Base-by-base conservation (phyloP, 139 green algal species). In the Tetradesmus obliquus region DNA sequence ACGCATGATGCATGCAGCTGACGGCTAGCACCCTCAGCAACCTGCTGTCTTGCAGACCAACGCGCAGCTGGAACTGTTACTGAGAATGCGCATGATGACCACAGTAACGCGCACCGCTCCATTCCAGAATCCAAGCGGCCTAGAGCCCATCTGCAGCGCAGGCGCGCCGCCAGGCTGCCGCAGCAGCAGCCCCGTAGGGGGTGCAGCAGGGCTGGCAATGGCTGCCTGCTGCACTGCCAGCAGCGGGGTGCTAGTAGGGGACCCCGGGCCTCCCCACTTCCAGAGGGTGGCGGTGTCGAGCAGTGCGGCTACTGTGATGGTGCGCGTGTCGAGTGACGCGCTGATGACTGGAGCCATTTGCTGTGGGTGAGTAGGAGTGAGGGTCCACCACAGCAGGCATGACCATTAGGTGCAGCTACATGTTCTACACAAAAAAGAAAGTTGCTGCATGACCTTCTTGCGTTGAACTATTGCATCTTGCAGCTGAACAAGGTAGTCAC, bases 271-370 rank as follows among this genome's bases (percentile, higher is more conserved):
- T 19, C 55, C 88, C 20, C 57, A 91, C 32, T 86, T 54, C 88
- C 88, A 91, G 15, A 91, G 58, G 5, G 51, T 76, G 5, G 55
- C 88, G 20, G 88, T 91, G 79, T 91, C 79, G 66, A 86, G 22
- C 9, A 91, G 87, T 2, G 87, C 72, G 22, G 58, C 74, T 4
- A 91, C 19, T 4, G 80, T 60, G 20, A 86, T 79, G 8, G 45
- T 53, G 80, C 80, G 17, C 32, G 32, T 85, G 80, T 22, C 24
- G 80, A n/a, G 7, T 19, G 20, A 20, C 1, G 20, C 45, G 32
- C 22, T 84, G 71, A 58, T 72, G 24, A 84, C 8, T 9, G 55
- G 54, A 57, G 74, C 5, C 2, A 45, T 22, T n/a, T 55, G 55
- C 60, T 79, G 58, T 1, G 32, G 1, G 55, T 62, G 51, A 19